A percentile compares a stretch with the other conserved stretches of the same genome.
Evolutionary conservation across 371 early-diverging fungal species (phyloP).

Genomic region (Mucor velutinosus): DNA sequence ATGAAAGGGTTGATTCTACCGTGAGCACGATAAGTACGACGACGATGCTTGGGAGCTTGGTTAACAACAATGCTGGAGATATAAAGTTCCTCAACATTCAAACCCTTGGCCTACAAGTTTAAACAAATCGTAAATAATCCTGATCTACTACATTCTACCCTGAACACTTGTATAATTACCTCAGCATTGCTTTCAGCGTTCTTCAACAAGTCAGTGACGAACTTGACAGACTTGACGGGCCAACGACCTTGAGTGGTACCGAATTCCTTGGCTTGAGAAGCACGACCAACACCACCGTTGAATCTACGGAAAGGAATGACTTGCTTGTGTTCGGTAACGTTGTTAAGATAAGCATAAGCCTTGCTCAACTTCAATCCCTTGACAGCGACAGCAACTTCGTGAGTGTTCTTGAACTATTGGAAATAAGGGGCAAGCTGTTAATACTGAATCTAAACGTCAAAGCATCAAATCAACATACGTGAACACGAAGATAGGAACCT

Average conservation of each 20-base stretch:
- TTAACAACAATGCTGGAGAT: slow-evolving; percentile 97
- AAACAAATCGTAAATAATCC: not conserved
- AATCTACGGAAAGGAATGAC: slow-evolving; percentile 98
- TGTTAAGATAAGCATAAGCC: slow-evolving; percentile 95
- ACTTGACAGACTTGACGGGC: slow-evolving; percentile 98
- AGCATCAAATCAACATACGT: slow-evolving; percentile 20
- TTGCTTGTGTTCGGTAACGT: slow-evolving; percentile 97
- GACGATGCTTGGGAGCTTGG: slow-evolving; percentile 98
- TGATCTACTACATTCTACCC: not conserved
- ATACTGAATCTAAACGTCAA: not conserved
- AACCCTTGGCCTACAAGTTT: slow-evolving; percentile 83
- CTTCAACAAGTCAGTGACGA: slow-evolving; percentile 92
- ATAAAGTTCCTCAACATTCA: slow-evolving; percentile 83
- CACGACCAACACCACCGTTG: slow-evolving; percentile 98
- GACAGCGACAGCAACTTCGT: slow-evolving; percentile 96
- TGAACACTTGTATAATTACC: slow-evolving; percentile 44
- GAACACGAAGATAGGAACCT: slow-evolving; percentile 44
- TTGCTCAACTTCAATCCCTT: slow-evolving; percentile 92
- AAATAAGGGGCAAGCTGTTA: not conserved
- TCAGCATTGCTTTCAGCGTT: slow-evolving; percentile 98
- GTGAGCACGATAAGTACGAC: slow-evolving; percentile 98
- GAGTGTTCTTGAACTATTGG: slow-evolving; percentile 92
- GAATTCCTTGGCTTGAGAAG: slow-evolving; percentile 97
- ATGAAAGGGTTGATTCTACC: slow-evolving; percentile 95
- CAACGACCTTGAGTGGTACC: slow-evolving; percentile 97